Evolutionary conservation across 768 basidiomycete species (phyloP), one percentile per base, ranked within the genome.

Genomic region (Pholiota microspora): DNA sequence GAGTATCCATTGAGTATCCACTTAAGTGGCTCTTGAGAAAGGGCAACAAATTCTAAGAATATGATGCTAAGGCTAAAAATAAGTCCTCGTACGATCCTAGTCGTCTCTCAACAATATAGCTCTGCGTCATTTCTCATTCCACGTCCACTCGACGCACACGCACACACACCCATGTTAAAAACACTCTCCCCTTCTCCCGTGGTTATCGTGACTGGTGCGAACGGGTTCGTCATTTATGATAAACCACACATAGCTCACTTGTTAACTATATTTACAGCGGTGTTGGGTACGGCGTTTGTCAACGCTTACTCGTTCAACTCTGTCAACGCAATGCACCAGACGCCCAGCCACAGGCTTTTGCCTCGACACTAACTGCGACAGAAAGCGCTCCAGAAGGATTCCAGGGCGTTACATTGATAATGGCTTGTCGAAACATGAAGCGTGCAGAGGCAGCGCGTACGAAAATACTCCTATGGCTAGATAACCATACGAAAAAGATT

Each of bases 211-310:
- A 89, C 87, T 16, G 87, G 87, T 34, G 87, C 86, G 8, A 89
- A 88, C 62, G 74, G 77, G 87, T 86, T 65, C 46, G 77, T 59
- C 34, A 13, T 32, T 8, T 16, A 6, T n/a, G 8, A n/a, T 16
- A 36, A 40, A 25, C 28, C 44, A 24, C 16, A 42, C 6, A 29
- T n/a, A 32, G 27, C 29, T 50, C 28, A 32, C 12, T 32, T 50
- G 15, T 28, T 23, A 4, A 45, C 8, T 15, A n/a, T 21, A 34
- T 45, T 54, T 59, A 2, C 65, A 94, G 92, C 34, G 92, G 92
- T 53, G 78, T 94, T 15, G 92, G 92, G 13, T 89, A 87, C 66
- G 90, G 89, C 10, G 86, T 89, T 40, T 92, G 90, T 71, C 82
- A 86, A 57, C 85, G 92, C 45, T 77, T 94, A 6, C 76, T 94